phyloP scores from a whole-genome alignment of 2,329 filamentous ascomycete genomes.

The Claviceps humidiphila region DNA sequence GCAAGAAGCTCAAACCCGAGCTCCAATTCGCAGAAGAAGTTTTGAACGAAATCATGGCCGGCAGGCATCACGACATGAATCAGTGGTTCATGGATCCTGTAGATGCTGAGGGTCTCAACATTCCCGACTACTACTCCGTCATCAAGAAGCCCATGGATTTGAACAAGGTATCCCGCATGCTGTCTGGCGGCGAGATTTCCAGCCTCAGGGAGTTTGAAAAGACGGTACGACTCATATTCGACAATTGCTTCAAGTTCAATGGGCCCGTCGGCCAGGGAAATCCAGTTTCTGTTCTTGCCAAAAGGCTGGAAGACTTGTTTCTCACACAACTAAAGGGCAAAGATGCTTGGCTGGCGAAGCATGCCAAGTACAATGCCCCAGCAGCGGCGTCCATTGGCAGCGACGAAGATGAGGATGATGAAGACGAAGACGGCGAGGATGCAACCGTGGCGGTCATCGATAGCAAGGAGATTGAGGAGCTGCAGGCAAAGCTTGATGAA shows the following conservation, averaged over 20 bases:
- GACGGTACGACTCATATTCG: slow-evolving; percentile 71
- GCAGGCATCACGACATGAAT: slow-evolving; percentile 55
- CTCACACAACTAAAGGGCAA: slow-evolving; percentile 65
- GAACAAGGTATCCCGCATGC: slow-evolving; percentile 63
- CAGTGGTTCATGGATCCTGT: slow-evolving; percentile 72
- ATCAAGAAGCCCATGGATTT: slow-evolving; percentile 98
- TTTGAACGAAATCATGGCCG: slow-evolving; percentile 62
- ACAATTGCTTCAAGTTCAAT: slow-evolving; percentile 91
- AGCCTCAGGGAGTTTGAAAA: slow-evolving; percentile 74
- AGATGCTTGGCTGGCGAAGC: slow-evolving; percentile 63
- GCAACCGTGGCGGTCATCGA: slow-evolving; percentile 28
- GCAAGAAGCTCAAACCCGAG: slow-evolving; percentile 81
- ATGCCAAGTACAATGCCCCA: slow-evolving; percentile 43
- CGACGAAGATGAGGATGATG: slow-evolving; percentile 61
- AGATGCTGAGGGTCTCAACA: slow-evolving; percentile 85
- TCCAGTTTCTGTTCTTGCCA: slow-evolving; percentile 57
- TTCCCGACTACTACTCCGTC: slow-evolving; percentile 82
- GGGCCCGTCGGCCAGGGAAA: slow-evolving; percentile 43
- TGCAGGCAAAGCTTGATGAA: slow-evolving; percentile 38
- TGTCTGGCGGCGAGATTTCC: slow-evolving; percentile 66
- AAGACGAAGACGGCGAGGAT: slow-evolving; percentile 40
- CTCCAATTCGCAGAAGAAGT: slow-evolving; percentile 81
- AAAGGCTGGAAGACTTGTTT: slow-evolving; percentile 62
- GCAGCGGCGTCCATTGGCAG: slow-evolving; percentile 52
- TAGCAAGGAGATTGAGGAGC: slow-evolving; percentile 33